phyloP scores from a whole-genome alignment of 2,329 filamentous ascomycete species.

The Colletotrichum spaethianum region DNA sequence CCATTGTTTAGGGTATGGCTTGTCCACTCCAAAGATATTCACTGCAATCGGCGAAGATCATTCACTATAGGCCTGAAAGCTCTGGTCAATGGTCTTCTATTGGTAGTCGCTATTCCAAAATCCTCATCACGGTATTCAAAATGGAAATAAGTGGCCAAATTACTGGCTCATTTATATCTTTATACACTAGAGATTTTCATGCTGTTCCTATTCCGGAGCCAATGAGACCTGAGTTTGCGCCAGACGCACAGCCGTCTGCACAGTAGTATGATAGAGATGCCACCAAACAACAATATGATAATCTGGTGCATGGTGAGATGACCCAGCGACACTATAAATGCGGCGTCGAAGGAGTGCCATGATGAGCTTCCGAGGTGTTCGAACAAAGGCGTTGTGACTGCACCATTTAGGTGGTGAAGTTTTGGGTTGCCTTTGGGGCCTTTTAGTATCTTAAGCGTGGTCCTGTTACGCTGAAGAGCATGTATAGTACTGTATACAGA shows the following conservation, averaged over 20 bases:
- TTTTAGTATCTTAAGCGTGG: constrained; percentile 52
- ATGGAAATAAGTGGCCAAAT: background rate
- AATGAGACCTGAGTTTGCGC: background rate
- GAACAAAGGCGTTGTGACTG: constrained; percentile 56
- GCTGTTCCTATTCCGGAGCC: background rate
- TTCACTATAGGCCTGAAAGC: too few species aligned
- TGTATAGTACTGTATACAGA: constrained; percentile 52
- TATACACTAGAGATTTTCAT: background rate
- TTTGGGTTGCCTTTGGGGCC: constrained; percentile 47
- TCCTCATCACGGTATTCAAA: too few species aligned
- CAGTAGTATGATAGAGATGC: background rate
- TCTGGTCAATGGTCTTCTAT: too few species aligned
- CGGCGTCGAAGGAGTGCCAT: constrained; percentile 57
- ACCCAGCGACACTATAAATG: constrained; percentile 21
- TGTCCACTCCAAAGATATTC: too few species aligned
- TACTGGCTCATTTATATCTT: background rate
- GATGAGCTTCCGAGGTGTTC: constrained; percentile 58
- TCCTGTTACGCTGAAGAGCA: constrained; percentile 51
- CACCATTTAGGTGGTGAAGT: constrained; percentile 56
- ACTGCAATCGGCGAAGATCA: too few species aligned
- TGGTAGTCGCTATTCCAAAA: too few species aligned
- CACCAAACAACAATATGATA: background rate
- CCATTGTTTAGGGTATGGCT: too few species aligned
- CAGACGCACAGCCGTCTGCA: background rate
- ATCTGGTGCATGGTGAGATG: background rate